Percentiles rank a stretch among this genome's conserved stretches.
These are phyloP conservation scores for Rhizopogon vinicolor DNA, from an alignment of 768 basidiomycete genomes.

Conservation along the genomic window DNA sequence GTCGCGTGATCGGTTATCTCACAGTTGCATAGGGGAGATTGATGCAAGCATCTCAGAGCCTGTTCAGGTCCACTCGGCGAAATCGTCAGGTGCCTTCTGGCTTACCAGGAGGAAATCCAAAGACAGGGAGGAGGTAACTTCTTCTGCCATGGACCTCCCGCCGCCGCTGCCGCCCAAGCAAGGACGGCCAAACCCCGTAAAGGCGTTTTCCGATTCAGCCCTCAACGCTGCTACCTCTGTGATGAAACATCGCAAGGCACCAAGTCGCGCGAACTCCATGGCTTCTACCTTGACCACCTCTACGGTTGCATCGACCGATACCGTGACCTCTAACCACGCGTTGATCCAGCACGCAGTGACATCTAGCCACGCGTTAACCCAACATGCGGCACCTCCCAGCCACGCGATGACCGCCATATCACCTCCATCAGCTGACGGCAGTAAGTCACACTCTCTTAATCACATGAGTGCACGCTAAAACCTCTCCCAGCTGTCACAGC, in stretches of 20 bases:
- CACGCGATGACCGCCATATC: background rate
- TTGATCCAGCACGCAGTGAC: background rate
- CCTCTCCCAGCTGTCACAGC: slow-evolving; percentile 32
- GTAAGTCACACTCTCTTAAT: background rate
- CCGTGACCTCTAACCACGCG: background rate
- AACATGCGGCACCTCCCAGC: background rate
- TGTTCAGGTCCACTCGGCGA: slow-evolving; percentile 51
- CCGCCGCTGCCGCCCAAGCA: slow-evolving; percentile 25
- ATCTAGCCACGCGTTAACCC: background rate
- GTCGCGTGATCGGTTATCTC: background rate
- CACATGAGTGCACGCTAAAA: background rate
- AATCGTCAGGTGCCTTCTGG: slow-evolving; percentile 50
- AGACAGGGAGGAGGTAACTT: slow-evolving; percentile 29
- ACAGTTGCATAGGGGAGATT: slow-evolving; percentile 53
- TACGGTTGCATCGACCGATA: background rate
- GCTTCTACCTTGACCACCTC: slow-evolving; percentile 18
- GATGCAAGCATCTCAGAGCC: slow-evolving; percentile 55
- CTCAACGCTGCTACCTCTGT: slow-evolving; percentile 24
- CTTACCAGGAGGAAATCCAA: slow-evolving; percentile 43
- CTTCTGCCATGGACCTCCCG: slow-evolving; percentile 16
- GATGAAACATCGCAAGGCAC: slow-evolving; percentile 21
- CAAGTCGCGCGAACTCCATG: slow-evolving; percentile 27
- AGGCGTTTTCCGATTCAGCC: slow-evolving; percentile 28
- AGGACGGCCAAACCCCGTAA: slow-evolving; percentile 29
- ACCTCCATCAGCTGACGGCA: slow-evolving; percentile 1